A percentile compares a stretch with the other conserved stretches of the same genome.
phyloP scores from a whole-genome alignment of 306 rosid species.

The Sicyos edulis region DNA sequence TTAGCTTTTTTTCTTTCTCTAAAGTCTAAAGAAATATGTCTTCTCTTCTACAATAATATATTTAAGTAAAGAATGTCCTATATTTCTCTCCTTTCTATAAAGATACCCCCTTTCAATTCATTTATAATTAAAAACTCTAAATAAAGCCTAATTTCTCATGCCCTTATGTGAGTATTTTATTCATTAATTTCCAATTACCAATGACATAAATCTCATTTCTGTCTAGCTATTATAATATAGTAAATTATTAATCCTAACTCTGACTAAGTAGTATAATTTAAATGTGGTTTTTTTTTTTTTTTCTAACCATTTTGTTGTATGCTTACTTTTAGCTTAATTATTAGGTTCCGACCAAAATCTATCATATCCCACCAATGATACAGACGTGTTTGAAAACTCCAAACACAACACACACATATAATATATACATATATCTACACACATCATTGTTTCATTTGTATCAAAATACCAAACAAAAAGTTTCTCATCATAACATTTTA shows the following conservation, averaged over 20 bases:
- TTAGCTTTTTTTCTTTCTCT: not conserved
- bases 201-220: not conserved
- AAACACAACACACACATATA: not conserved
- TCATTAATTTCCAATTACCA: too few species aligned
- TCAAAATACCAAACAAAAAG: not conserved
- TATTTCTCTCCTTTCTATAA: conserved; percentile 11
- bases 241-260: not conserved
- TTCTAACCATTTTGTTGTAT: not conserved
- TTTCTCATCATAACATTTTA: not conserved
- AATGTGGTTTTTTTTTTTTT: not conserved
- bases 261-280: not conserved
- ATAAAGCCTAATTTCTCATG: too few species aligned
- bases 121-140: too few species aligned
- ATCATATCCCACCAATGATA: conserved; percentile 41
- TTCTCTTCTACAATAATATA: not conserved
- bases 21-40: not conserved
- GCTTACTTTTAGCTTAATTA: conserved; percentile 26
- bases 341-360: conserved; percentile 35
- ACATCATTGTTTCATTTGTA: conserved; percentile 23
- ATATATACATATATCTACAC: not conserved
- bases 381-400: not conserved
- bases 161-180: too few species aligned
- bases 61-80: conserved; percentile 5
- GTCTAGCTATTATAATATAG: not conserved
- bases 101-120: not conserved